Percentiles rank a stretch among this genome's conserved stretches.
phyloP scores from a whole-genome alignment of 1,284 basidiomycete species.

The Cutaneotrichosporon sp. region DNA sequence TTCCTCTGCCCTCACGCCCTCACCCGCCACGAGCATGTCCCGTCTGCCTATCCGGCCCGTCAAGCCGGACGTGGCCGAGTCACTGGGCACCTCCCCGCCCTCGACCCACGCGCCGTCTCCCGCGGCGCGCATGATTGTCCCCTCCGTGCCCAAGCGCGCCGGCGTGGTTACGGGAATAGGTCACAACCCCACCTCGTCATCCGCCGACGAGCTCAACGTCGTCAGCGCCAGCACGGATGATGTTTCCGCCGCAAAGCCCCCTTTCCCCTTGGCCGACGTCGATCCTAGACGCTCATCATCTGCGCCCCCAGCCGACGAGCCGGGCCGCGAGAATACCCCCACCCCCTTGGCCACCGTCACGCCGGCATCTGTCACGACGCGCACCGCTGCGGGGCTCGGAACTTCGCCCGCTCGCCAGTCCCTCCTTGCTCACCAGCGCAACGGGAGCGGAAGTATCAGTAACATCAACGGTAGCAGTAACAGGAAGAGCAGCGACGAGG shows the following conservation, averaged over 20 bases:
- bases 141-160: constrained; percentile 39
- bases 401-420: neutral
- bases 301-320: neutral
- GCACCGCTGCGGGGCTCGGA: neutral
- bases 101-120: neutral
- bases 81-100: constrained; percentile 1
- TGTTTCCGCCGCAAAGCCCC: neutral
- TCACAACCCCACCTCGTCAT: neutral
- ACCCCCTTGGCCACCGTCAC: neutral
- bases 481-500: neutral
- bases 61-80: neutral
- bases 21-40: no score
- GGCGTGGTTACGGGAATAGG: constrained; percentile 37
- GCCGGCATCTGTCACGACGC: neutral
- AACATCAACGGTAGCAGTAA: neutral
- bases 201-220: neutral
- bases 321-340: neutral
- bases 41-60: neutral
- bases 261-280: neutral
- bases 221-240: neutral
- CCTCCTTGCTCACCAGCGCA: neutral
- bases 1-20: neutral
- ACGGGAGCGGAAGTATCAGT: neutral
- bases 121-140: constrained; percentile 38
- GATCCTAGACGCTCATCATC: neutral